Percentiles rank a stretch among this genome's conserved stretches.
Evolutionary conservation across 345 rosid species (phyloP).

Genomic region (Gossypium australe): DNA sequence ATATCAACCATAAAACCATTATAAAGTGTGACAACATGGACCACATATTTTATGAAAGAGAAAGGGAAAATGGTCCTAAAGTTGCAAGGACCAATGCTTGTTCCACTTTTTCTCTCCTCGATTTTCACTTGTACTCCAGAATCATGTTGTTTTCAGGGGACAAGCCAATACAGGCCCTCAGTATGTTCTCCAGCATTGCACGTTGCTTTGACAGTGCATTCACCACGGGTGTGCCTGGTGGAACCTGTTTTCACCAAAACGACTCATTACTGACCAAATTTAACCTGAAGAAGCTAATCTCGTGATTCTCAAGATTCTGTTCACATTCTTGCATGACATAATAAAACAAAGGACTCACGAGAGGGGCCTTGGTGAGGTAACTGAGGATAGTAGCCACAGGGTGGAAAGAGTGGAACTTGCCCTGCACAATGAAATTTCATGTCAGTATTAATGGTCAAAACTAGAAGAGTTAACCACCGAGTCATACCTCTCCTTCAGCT

Average conservation of each 20-base stretch:
- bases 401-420: constrained; percentile 93
- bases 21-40: neutral
- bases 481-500: constrained; percentile 72
- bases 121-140: constrained; percentile 81
- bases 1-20: constrained; percentile 4
- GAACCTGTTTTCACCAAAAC: constrained; percentile 43
- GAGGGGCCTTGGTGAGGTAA: constrained; percentile 97
- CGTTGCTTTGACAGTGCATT: constrained; percentile 94
- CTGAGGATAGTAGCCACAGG: constrained; percentile 98
- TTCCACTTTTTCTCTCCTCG: constrained; percentile 12
- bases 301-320: neutral
- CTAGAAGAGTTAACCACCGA: too few species aligned
- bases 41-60: constrained; percentile 5
- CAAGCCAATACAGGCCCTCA: constrained; percentile 90
- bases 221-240: constrained; percentile 94
- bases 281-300: neutral
- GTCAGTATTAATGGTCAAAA: neutral
- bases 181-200: constrained; percentile 94
- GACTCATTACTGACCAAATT: neutral
- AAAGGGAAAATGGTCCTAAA: constrained; percentile 6
- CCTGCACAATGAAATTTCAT: constrained; percentile 37
- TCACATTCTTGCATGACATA: neutral
- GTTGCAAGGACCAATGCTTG: constrained; percentile 6
- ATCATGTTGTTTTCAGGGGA: constrained; percentile 99
- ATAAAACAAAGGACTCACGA: constrained; percentile 42